These are phyloP conservation scores for Mycena venus DNA, from an alignment of 768 basidiomycete species.

Conservation along the genomic window DNA sequence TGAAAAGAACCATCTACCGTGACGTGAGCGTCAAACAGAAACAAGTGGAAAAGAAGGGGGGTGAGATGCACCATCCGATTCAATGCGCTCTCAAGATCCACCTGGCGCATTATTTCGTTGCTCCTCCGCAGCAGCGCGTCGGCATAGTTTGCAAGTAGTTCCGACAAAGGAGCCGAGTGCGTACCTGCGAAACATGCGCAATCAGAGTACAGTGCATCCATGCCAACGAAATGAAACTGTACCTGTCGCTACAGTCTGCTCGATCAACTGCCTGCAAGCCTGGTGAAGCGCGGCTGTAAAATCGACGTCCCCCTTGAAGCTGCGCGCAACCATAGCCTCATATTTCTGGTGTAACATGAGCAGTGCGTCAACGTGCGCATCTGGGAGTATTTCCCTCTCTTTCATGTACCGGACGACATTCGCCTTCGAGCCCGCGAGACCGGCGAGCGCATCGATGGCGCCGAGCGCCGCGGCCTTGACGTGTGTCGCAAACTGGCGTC, in stretches of 20 bases:
- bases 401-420: constrained; percentile 56
- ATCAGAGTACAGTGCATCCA: not conserved
- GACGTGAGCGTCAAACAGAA: constrained; percentile 29
- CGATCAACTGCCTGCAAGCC: constrained; percentile 96
- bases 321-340: constrained; percentile 85
- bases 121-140: constrained; percentile 92
- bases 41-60: not conserved
- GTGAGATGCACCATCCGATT: constrained; percentile 85
- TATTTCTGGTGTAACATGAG: constrained; percentile 94
- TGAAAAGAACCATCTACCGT: constrained; percentile 93
- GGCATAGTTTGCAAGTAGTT: constrained; percentile 93
- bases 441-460: constrained; percentile 82
- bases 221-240: constrained; percentile 44
- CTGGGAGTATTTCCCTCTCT: constrained; percentile 85
- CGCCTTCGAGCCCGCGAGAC: constrained; percentile 30
- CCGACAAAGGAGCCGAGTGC: constrained; percentile 82
- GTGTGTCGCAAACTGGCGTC: constrained; percentile 94
- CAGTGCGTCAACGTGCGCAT: constrained; percentile 93
- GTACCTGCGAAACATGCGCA: not conserved
- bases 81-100: constrained; percentile 88
- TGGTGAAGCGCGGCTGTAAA: constrained; percentile 95
- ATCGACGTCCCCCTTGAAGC: constrained; percentile 92
- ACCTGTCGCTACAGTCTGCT: constrained; percentile 91
- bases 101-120: constrained; percentile 94
- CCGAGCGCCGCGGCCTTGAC: constrained; percentile 91